A percentile compares a stretch with the other conserved stretches of the same genome.
phyloP scores from a whole-genome alignment of 768 basidiomycete genomes.

The Calocybe gangraenosa region DNA sequence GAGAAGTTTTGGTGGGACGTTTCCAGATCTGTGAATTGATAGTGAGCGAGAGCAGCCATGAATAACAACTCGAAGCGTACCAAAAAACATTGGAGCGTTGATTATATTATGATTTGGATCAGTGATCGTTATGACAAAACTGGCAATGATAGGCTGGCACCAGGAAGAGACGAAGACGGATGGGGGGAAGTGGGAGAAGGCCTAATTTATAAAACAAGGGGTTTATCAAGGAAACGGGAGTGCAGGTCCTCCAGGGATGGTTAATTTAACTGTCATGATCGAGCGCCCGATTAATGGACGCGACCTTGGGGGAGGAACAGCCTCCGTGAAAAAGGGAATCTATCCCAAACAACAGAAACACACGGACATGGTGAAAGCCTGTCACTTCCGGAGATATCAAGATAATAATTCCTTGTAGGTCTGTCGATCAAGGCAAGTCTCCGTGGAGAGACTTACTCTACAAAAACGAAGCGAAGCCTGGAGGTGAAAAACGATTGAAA shows the following conservation, averaged over 20 bases:
- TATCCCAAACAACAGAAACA: constrained; percentile 20
- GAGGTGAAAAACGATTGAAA: background rate
- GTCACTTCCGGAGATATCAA: constrained; percentile 16
- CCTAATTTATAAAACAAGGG: constrained; percentile 13
- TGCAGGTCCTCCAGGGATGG: constrained; percentile 24
- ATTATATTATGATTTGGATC: constrained; percentile 11
- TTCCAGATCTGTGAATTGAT: constrained; percentile 6
- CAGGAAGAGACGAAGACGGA: background rate
- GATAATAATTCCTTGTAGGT: constrained; percentile 6
- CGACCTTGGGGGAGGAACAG: constrained; percentile 25
- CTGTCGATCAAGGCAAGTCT: constrained; percentile 10
- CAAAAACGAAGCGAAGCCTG: background rate
- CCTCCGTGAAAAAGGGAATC: constrained; percentile 28
- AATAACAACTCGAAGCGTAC: too few relatives aligned
- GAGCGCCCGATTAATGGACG: constrained; percentile 23
- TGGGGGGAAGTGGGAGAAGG: constrained; percentile 6
- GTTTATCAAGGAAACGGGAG: constrained; percentile 27
- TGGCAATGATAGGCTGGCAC: too few relatives aligned
- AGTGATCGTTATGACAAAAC: background rate
- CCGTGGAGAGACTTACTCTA: constrained; percentile 6
- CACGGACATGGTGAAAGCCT: constrained; percentile 23
- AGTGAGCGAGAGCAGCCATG: background rate
- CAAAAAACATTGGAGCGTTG: constrained; percentile 6
- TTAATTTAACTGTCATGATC: constrained; percentile 24
- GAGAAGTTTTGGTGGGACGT: constrained; percentile 11